Percentiles rank a stretch among this genome's conserved stretches.
Conservation (phyloP, 306 rosid species). For the Quercus mongolica region DNA sequence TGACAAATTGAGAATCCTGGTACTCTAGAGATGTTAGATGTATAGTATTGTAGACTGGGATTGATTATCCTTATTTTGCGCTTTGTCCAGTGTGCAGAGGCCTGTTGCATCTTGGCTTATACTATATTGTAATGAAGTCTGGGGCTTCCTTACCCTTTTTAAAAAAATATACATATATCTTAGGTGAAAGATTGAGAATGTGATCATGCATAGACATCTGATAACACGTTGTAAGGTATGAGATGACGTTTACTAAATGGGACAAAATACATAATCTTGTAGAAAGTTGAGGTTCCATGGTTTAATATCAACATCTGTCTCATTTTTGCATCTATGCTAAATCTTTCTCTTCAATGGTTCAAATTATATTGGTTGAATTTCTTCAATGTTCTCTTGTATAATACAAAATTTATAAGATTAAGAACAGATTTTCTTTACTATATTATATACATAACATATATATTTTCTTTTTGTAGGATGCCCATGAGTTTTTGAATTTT, state of each 20-base stretch:
- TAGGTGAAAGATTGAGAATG: background rate
- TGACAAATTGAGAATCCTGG: too few species aligned
- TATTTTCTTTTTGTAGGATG: constrained; percentile 62
- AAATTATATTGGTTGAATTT: background rate
- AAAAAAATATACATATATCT: background rate
- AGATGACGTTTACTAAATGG: background rate
- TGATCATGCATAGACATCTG: background rate
- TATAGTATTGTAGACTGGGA: too few species aligned
- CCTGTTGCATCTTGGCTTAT: background rate
- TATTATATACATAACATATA: background rate
- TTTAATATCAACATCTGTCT: background rate
- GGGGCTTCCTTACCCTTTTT: background rate
- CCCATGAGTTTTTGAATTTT: constrained; percentile 97
- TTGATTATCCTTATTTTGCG: too few species aligned
- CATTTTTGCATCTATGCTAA: background rate
- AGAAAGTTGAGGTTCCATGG: background rate
- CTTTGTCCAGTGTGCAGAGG: background rate
- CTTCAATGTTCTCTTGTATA: background rate
- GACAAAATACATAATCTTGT: background rate
- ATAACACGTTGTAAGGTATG: background rate
- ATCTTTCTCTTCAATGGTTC: background rate
- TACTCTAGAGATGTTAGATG: too few species aligned
- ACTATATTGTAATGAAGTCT: background rate
- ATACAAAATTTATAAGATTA: background rate
- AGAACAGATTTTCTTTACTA: constrained; percentile 5